Conservation (phyloP, 1,284 basidiomycete genomes). For the Fistulinella cinereoalba region DNA sequence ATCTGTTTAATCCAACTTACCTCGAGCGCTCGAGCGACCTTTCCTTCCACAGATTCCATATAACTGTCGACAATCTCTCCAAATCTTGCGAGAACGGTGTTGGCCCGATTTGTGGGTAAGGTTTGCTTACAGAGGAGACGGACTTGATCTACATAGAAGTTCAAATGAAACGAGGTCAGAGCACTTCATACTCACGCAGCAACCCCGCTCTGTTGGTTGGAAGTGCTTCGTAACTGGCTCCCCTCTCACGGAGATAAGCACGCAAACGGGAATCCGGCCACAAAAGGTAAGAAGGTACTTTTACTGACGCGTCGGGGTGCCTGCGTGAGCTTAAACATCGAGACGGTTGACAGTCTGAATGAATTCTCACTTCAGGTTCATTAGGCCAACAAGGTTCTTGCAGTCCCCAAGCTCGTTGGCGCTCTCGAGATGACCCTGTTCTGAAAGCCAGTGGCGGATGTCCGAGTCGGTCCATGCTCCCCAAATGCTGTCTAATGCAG, state of each 20-base stretch:
- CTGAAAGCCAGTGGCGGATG: constrained; percentile 74
- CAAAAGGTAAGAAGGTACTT: constrained; percentile 64
- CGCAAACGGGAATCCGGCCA: constrained; percentile 90
- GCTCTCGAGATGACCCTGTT: constrained; percentile 61
- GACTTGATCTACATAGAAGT: constrained; percentile 54
- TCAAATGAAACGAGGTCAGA: constrained; percentile 3
- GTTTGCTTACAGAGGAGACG: constrained; percentile 76
- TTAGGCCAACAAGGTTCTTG: constrained; percentile 67
- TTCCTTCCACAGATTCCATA: constrained; percentile 68
- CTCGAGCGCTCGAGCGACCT: constrained; percentile 45
- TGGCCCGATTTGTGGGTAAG: constrained; percentile 51
- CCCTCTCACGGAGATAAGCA: constrained; percentile 74
- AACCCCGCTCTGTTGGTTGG: constrained; percentile 67
- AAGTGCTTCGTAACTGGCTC: constrained; percentile 63
- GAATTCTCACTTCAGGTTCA: constrained; percentile 58
- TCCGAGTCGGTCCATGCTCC: constrained; percentile 77
- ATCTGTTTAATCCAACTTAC: constrained; percentile 13
- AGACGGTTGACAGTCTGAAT: background rate
- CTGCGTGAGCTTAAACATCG: constrained; percentile 5
- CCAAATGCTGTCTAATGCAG: constrained; percentile 68
- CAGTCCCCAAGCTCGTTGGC: constrained; percentile 59
- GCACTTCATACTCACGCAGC: constrained; percentile 49
- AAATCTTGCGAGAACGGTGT: constrained; percentile 56
- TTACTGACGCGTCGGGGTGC: constrained; percentile 30
- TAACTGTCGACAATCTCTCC: constrained; percentile 60